These are phyloP conservation scores for Cercospora sojina DNA, from an alignment of 2,329 filamentous ascomycete genomes.

Conservation along the genomic window DNA sequence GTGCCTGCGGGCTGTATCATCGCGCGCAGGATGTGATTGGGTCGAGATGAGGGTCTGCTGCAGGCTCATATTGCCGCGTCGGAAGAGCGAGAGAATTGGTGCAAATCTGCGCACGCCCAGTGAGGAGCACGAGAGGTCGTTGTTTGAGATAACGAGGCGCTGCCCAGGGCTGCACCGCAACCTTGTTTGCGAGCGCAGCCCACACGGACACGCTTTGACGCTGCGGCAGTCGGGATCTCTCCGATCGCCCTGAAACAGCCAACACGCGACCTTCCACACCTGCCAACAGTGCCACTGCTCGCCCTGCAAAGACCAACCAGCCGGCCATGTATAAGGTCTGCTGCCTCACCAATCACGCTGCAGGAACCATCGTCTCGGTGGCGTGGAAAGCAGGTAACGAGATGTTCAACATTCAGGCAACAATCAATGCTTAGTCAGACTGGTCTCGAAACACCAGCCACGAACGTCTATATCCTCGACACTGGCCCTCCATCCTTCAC, in stretches of 20 bases:
- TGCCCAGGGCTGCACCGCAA: neutral
- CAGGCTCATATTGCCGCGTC: neutral
- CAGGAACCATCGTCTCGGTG: neutral
- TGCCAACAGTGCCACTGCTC: neutral
- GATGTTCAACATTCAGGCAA: neutral
- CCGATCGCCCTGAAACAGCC: neutral
- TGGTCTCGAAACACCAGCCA: neutral
- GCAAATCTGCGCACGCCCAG: neutral
- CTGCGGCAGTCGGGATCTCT: neutral
- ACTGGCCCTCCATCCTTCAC: neutral
- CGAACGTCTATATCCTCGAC: neutral
- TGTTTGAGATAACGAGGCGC: constrained; percentile 4
- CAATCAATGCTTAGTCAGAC: neutral
- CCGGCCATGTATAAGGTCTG: neutral
- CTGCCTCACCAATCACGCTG: neutral
- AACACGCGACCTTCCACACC: neutral
- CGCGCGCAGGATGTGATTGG: neutral
- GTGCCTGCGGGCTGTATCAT: constrained; percentile 9
- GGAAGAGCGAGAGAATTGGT: neutral
- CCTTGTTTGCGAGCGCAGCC: neutral
- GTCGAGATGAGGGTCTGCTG: neutral
- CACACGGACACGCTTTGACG: neutral
- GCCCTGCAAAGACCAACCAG: neutral
- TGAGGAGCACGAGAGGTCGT: neutral
- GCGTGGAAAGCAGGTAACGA: neutral